These are phyloP conservation scores for Chloris gayana DNA, from an alignment of 176 grass and related monocot species.

Conservation along the genomic window DNA sequence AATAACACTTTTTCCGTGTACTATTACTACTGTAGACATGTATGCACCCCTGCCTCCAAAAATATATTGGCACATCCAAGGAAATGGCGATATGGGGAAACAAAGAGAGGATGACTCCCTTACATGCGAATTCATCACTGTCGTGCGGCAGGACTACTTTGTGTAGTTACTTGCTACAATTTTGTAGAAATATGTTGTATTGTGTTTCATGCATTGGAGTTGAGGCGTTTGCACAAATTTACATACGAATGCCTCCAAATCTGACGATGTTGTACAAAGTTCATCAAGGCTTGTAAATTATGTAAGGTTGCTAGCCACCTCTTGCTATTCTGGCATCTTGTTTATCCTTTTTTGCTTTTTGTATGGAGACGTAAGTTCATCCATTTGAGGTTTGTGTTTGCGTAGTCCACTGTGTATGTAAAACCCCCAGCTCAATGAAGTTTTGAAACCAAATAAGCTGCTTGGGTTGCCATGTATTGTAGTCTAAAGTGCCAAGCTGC, in stretches of 20 bases:
- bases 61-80: slow-evolving; percentile 97
- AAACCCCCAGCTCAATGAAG: background rate
- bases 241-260: background rate
- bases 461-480: background rate
- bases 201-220: background rate
- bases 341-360: background rate
- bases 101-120: slow-evolving; percentile 73
- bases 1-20: background rate
- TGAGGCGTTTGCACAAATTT: background rate
- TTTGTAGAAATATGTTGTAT: slow-evolving; percentile 35
- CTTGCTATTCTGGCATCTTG: background rate
- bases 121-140: slow-evolving; percentile 66
- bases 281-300: slow-evolving; percentile 31
- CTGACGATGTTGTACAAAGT: slow-evolving; percentile 20
- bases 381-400: slow-evolving; percentile 11
- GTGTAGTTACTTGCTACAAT: slow-evolving; percentile 49
- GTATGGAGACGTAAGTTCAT: background rate
- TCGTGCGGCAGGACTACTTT: slow-evolving; percentile 88
- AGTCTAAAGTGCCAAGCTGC: background rate
- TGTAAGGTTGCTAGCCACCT: background rate
- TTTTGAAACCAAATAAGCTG: slow-evolving; percentile 10
- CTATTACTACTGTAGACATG: slow-evolving; percentile 58
- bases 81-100: slow-evolving; percentile 65
- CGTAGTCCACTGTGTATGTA: slow-evolving; percentile 13
- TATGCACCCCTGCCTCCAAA: slow-evolving; percentile 77